These are phyloP conservation scores for Lanmaoa pseudosensibilis DNA, from an alignment of 768 basidiomycete genomes.

Conservation along the genomic window DNA sequence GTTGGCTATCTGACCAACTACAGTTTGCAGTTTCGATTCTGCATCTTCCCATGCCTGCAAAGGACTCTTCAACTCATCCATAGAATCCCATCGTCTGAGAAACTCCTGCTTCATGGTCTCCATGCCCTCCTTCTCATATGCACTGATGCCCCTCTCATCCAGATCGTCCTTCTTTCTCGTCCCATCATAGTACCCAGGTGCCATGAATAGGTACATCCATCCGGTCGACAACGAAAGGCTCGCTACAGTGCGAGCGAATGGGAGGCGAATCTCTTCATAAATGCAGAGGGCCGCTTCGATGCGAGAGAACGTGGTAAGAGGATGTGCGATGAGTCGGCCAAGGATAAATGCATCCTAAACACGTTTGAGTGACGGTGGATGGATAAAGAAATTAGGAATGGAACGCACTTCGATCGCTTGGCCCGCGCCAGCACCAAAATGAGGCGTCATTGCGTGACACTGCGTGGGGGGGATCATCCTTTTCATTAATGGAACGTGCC, in stretches of 20 bases:
- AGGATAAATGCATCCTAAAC: slow-evolving; percentile 24
- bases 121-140: slow-evolving; percentile 20
- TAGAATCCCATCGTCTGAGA: slow-evolving; percentile 7
- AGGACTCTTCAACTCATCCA: slow-evolving; percentile 6
- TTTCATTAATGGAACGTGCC: background rate
- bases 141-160: slow-evolving; percentile 10
- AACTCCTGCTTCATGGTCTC: slow-evolving; percentile 15
- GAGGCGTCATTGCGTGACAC: slow-evolving; percentile 28
- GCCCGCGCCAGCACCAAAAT: slow-evolving; percentile 23
- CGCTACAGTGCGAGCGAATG: slow-evolving; percentile 14
- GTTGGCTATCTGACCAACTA: no score
- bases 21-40: slow-evolving; percentile 4
- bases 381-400: background rate
- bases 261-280: slow-evolving; percentile 12
- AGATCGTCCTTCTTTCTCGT: slow-evolving; percentile 3
- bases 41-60: slow-evolving; percentile 19
- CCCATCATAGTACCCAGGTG: slow-evolving; percentile 26
- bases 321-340: slow-evolving; percentile 24
- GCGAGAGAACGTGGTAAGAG: slow-evolving; percentile 3
- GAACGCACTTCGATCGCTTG: slow-evolving; percentile 25
- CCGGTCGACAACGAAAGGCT: slow-evolving; percentile 18
- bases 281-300: slow-evolving; percentile 2
- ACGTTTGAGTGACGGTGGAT: background rate
- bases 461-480: background rate
- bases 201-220: slow-evolving; percentile 19